phyloP scores from a whole-genome alignment of 768 basidiomycete genomes.

The Lyophyllum decastes region DNA sequence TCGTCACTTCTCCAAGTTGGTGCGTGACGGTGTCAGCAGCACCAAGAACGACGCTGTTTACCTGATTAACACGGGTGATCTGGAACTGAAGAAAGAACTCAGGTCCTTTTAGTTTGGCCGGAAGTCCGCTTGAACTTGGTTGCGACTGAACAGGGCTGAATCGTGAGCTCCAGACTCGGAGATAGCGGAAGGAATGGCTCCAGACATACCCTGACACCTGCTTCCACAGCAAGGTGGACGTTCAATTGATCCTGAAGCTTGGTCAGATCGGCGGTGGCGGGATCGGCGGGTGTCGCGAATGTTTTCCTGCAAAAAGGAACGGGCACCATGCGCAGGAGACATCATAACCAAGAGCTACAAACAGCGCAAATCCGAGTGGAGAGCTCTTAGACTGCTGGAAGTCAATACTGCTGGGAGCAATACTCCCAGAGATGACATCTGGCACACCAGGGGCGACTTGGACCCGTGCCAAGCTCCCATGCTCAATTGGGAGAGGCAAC shows the following conservation, averaged over 20 bases:
- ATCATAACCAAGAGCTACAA: too few species aligned
- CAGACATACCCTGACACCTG: constrained; percentile 23
- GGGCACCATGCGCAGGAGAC: too few species aligned
- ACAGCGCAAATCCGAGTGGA: constrained; percentile 29
- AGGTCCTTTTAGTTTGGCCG: constrained; percentile 27
- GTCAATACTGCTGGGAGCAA: constrained; percentile 26
- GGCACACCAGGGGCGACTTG: constrained; percentile 25
- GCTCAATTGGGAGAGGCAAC: not conserved
- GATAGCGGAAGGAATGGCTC: not conserved
- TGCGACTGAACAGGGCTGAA: constrained; percentile 20
- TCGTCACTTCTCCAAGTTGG: constrained; percentile 27
- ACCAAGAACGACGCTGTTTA: constrained; percentile 18
- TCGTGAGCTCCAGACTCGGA: not conserved
- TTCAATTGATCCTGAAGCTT: constrained; percentile 28
- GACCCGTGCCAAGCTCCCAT: constrained; percentile 6
- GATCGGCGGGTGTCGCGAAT: constrained; percentile 25
- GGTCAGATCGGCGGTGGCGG: constrained; percentile 22
- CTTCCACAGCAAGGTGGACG: constrained; percentile 27
- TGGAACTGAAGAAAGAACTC: constrained; percentile 34
- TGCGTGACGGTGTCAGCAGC: constrained; percentile 29
- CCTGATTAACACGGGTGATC: constrained; percentile 27
- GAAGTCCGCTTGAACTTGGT: constrained; percentile 20
- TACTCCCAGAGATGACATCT: constrained; percentile 24
- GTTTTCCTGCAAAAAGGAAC: constrained; percentile 17
- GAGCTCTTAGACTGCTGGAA: constrained; percentile 27